A percentile compares a stretch with the other conserved stretches of the same genome.
phyloP scores from a whole-genome alignment of 768 basidiomycete species.

The Mycena latifolia region DNA sequence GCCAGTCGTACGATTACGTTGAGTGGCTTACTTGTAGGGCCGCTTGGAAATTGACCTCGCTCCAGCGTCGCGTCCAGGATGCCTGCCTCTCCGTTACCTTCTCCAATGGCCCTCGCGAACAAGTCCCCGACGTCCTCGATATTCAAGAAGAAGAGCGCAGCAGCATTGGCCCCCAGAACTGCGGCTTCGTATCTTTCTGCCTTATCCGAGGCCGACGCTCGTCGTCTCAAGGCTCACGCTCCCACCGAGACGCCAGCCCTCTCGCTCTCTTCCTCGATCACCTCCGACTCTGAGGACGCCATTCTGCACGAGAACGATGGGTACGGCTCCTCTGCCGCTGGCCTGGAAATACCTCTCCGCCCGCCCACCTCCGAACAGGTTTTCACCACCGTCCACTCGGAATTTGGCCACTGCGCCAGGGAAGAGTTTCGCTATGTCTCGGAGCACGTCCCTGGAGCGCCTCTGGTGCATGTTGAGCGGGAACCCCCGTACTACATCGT shows the following conservation, averaged over 20 bases:
- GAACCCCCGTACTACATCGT: slow-evolving; percentile 96
- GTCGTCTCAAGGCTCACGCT: slow-evolving; percentile 62
- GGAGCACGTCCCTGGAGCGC: slow-evolving; percentile 64
- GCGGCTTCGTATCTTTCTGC: slow-evolving; percentile 74
- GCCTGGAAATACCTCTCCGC: slow-evolving; percentile 69
- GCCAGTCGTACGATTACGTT: too few species aligned
- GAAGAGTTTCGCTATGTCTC: slow-evolving; percentile 79
- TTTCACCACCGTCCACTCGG: slow-evolving; percentile 85
- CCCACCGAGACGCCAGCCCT: slow-evolving; percentile 78
- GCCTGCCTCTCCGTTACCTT: slow-evolving; percentile 43
- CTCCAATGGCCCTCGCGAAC: slow-evolving; percentile 62
- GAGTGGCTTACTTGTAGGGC: too few species aligned
- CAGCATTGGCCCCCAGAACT: slow-evolving; percentile 54
- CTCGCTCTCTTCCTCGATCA: slow-evolving; percentile 80
- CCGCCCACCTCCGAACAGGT: slow-evolving; percentile 87
- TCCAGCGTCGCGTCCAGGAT: slow-evolving; percentile 9
- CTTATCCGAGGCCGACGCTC: slow-evolving; percentile 75
- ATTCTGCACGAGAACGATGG: slow-evolving; percentile 66
- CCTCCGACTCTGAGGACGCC: slow-evolving; percentile 77
- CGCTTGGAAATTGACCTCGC: too few species aligned
- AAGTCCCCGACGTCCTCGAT: slow-evolving; percentile 59
- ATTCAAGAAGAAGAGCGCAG: slow-evolving; percentile 55
- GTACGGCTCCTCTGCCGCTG: slow-evolving; percentile 57
- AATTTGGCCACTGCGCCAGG: slow-evolving; percentile 93
- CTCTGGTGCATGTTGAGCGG: slow-evolving; percentile 72